A percentile compares a stretch with the other conserved stretches of the same genome.
These are phyloP conservation scores for Russula virescens DNA, from an alignment of 768 basidiomycete genomes.

Conservation along the genomic window DNA sequence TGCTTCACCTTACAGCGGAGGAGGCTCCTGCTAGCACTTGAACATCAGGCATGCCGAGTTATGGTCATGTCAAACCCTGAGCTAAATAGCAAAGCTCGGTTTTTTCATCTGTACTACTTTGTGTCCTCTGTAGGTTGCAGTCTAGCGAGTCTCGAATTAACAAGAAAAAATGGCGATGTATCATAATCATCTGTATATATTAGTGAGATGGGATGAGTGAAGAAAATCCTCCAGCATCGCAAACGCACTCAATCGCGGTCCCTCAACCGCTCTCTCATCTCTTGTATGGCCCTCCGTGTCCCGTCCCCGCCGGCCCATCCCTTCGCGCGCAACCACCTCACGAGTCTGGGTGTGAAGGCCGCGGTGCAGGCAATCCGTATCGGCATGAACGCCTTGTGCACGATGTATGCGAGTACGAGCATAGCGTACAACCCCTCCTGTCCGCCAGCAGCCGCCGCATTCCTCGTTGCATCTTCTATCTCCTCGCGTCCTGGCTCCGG, in stretches of 20 bases:
- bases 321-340: conserved; percentile 69
- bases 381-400: conserved; percentile 96
- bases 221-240: conserved; percentile 6
- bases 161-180: background rate
- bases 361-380: conserved; percentile 86
- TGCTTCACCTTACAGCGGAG: conserved; percentile 4
- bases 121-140: conserved; percentile 17
- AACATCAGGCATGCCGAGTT: background rate
- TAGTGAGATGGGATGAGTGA: background rate
- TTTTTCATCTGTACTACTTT: conserved; percentile 9
- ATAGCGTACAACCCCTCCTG: conserved; percentile 86
- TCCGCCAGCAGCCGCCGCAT: conserved; percentile 33
- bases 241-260: conserved; percentile 23
- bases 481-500: conserved; percentile 66
- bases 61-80: background rate
- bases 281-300: conserved; percentile 53
- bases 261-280: conserved; percentile 36
- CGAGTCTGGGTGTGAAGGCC: conserved; percentile 77
- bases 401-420: conserved; percentile 85
- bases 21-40: conserved; percentile 15
- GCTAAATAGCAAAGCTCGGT: background rate
- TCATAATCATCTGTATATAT: conserved; percentile 4
- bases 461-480: conserved; percentile 39
- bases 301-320: conserved; percentile 83
- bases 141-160: conserved; percentile 13